A percentile compares a stretch with the other conserved stretches of the same genome.
Evolutionary conservation across 1,284 basidiomycete genomes (phyloP).

Genomic region (Heterobasidion irregulare): DNA sequence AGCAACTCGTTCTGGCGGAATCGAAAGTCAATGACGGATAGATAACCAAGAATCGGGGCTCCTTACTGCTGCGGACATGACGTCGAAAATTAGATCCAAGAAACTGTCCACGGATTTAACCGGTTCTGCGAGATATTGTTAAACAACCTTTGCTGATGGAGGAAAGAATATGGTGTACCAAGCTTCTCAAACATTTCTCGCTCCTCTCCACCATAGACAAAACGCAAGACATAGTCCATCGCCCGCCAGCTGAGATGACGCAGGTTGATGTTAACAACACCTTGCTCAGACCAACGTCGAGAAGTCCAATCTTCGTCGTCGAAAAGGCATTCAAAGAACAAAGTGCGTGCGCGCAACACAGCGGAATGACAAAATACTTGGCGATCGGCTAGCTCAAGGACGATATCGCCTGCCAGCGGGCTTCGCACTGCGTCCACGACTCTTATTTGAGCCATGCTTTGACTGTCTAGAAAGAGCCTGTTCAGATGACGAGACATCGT

Average conservation of each 20-base stretch:
- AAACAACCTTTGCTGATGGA: not conserved
- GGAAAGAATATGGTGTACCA: conserved; percentile 34
- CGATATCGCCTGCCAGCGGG: conserved; percentile 47
- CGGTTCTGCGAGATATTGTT: conserved; percentile 37
- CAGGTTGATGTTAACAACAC: conserved; percentile 61
- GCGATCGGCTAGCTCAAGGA: conserved; percentile 69
- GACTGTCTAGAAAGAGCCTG: conserved; percentile 25
- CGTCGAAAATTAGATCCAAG: conserved; percentile 82
- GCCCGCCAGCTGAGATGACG: conserved; percentile 69
- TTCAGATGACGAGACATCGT: conserved; percentile 43
- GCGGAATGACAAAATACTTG: conserved; percentile 67
- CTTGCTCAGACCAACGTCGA: conserved; percentile 47
- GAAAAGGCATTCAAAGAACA: conserved; percentile 86
- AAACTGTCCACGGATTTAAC: conserved; percentile 66
- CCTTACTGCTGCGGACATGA: conserved; percentile 79
- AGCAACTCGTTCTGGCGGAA: conserved; percentile 74
- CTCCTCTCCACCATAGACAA: conserved; percentile 75
- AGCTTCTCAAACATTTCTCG: conserved; percentile 69
- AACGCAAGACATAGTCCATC: conserved; percentile 72
- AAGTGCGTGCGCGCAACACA: conserved; percentile 75
- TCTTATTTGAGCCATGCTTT: conserved; percentile 9
- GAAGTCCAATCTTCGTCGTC: conserved; percentile 78
- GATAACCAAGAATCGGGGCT: not conserved
- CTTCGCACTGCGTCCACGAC: conserved; percentile 18
- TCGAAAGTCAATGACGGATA: conserved; percentile 1